Evolutionary conservation across 768 basidiomycete species (phyloP), one percentile per base, ranked within the genome.

Genomic region (Trametes villosa): DNA sequence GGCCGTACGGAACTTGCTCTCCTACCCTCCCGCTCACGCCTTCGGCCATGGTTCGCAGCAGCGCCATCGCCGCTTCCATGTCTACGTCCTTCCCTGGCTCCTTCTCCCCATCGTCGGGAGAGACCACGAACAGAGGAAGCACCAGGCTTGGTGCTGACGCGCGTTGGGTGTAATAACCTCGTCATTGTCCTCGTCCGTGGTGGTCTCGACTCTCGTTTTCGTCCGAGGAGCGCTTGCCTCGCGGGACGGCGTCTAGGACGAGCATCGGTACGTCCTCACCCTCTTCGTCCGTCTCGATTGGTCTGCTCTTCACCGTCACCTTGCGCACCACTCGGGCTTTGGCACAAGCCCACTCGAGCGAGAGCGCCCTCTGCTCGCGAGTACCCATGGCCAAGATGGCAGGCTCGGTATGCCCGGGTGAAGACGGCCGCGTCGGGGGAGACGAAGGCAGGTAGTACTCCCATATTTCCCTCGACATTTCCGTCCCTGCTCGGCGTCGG

Each of bases 291-390:
- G 15, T 47, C 62, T 50, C n/a, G 40, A 54, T 33, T 31, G 26
- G 33, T 36, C 45, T 30, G 12, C 26, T 48, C 38, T 36, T 51
- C 34, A 18, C 38, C 22, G 47, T 27, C n/a, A n/a, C n/a, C 40
- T 58, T 62, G 26, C 64, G 57, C 8, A 63, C 75, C 49, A 70
- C 71, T 56, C 78, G 73, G 48, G 73, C 76, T 27, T 75, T 76
- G 45, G 87, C 87, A 72, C 88, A 91, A 0, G 88, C 88, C 87
- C 87, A 90, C 67, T 91, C 89, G 57, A 91, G 75, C 13, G 88
- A 87, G 30, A 79, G 79, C 26, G 81, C 77, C 20, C 75, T 75
- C 65, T 80, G 79, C 33, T 72, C 56, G 12, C 77, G 75, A 40
- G 78, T 76, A n/a, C 78, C 79, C 52, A 82, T 80, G 26, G 80